Percentiles rank a stretch among this genome's conserved stretches.
phyloP scores from a whole-genome alignment of 2,329 filamentous ascomycete genomes.

The Neopestalotiopsis rosae region DNA sequence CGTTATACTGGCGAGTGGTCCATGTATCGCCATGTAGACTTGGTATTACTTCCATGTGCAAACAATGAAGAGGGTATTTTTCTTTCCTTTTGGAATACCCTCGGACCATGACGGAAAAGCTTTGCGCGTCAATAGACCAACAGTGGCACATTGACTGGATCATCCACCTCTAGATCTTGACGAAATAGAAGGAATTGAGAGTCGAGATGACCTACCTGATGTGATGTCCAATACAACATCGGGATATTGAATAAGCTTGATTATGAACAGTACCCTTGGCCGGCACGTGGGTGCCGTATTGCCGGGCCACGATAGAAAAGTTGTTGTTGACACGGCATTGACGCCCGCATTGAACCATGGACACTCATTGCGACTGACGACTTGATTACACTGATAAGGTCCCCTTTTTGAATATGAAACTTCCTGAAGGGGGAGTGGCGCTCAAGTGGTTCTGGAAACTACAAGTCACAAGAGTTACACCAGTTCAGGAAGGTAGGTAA shows the following conservation, averaged over 20 bases:
- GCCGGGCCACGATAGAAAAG: not conserved
- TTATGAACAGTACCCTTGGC: not conserved
- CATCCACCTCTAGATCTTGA: too few species aligned
- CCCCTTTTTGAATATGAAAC: not conserved
- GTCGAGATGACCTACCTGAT: not conserved
- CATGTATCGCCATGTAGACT: too few species aligned
- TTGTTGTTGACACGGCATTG: too few species aligned
- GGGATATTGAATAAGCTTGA: not conserved
- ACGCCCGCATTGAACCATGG: not conserved
- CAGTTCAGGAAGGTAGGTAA: conserved; percentile 6
- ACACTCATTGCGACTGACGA: not conserved
- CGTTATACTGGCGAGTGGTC: too few species aligned
- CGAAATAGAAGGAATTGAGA: not conserved
- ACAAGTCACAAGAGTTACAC: not conserved
- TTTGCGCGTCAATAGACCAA: too few species aligned
- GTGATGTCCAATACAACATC: not conserved
- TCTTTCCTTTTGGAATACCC: too few species aligned
- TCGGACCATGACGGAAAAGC: too few species aligned
- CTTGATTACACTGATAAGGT: not conserved
- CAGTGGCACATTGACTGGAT: too few species aligned
- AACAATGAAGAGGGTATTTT: too few species aligned
- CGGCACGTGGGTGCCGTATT: conserved; percentile 11
- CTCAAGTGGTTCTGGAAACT: not conserved
- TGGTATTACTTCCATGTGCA: too few species aligned
- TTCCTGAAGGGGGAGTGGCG: conserved; percentile 1